These are phyloP conservation scores for Alternaria rosae DNA, from an alignment of 2,329 filamentous ascomycete species.

Conservation along the genomic window DNA sequence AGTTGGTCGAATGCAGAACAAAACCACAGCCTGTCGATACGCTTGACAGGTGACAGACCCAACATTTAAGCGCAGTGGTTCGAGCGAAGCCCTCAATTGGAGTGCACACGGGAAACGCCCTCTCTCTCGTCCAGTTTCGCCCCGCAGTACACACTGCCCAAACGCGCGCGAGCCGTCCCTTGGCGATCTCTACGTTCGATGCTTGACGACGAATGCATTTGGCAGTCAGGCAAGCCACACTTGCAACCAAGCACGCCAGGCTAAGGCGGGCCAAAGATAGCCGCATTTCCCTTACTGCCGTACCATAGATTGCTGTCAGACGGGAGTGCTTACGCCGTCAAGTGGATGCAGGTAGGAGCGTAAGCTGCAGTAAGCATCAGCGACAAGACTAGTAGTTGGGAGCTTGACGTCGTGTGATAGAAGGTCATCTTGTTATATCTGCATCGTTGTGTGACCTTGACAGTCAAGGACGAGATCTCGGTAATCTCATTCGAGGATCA, in stretches of 20 bases:
- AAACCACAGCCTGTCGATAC: background rate
- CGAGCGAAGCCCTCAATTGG: slow-evolving; percentile 6
- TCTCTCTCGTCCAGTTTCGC: slow-evolving; percentile 3
- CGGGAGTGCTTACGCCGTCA: slow-evolving; percentile 14
- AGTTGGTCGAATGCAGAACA: background rate
- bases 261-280: slow-evolving; percentile 11
- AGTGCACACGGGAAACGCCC: slow-evolving; percentile 10
- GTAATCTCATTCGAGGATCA: slow-evolving; percentile 3
- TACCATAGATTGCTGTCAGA: slow-evolving; percentile 27
- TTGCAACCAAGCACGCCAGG: slow-evolving; percentile 23
- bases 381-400: slow-evolving; percentile 27
- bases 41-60: slow-evolving; percentile 1
- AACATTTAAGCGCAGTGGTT: slow-evolving; percentile 1
- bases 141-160: slow-evolving; percentile 3
- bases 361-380: slow-evolving; percentile 39
- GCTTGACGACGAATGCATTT: background rate
- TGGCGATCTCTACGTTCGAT: slow-evolving; percentile 8
- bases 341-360: slow-evolving; percentile 27
- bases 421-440: background rate
- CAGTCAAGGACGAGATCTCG: background rate
- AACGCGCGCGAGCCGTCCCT: slow-evolving; percentile 7
- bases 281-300: slow-evolving; percentile 7
- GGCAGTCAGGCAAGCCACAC: slow-evolving; percentile 5
- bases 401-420: slow-evolving; percentile 4
- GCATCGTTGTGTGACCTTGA: slow-evolving; percentile 2